Conservation (phyloP, 352 stramenopile species). For the Globisporangium nunn region DNA sequence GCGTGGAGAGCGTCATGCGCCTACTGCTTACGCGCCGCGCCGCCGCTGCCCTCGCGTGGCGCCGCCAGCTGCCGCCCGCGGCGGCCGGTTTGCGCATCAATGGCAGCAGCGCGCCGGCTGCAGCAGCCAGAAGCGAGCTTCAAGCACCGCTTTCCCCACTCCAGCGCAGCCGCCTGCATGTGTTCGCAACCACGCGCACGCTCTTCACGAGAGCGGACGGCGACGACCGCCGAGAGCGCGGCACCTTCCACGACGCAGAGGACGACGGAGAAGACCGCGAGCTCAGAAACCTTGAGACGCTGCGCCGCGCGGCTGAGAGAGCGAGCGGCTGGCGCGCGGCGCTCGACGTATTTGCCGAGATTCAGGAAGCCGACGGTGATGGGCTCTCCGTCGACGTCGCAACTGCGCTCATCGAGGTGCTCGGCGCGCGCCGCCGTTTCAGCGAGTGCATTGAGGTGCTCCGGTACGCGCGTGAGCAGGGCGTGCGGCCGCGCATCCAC, state of each 20-base stretch:
- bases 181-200: conserved; percentile 9
- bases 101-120: neutral
- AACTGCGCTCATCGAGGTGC: conserved; percentile 56
- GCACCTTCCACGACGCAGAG: neutral
- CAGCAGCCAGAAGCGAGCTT: neutral
- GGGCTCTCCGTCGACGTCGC: conserved; percentile 38
- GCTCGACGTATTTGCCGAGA: conserved; percentile 46
- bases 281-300: conserved; percentile 7
- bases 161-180: conserved; percentile 7
- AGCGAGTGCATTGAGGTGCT: conserved; percentile 60
- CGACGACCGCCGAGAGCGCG: neutral
- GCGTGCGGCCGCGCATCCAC: conserved; percentile 72
- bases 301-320: conserved; percentile 7
- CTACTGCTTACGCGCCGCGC: conserved; percentile 10
- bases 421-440: conserved; percentile 33
- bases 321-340: conserved; percentile 26
- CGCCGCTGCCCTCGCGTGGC: conserved; percentile 3
- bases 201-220: conserved; percentile 10
- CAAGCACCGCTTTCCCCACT: neutral
- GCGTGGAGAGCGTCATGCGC: too few species aligned
- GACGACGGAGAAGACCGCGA: neutral
- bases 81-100: neutral
- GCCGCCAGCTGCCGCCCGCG: conserved; percentile 5
- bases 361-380: conserved; percentile 23
- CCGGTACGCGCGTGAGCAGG: conserved; percentile 54